Percentiles rank a stretch among this genome's conserved stretches.
Conservation (phyloP, 179 eudicot genomes). For the Actinidia arguta region DNA sequence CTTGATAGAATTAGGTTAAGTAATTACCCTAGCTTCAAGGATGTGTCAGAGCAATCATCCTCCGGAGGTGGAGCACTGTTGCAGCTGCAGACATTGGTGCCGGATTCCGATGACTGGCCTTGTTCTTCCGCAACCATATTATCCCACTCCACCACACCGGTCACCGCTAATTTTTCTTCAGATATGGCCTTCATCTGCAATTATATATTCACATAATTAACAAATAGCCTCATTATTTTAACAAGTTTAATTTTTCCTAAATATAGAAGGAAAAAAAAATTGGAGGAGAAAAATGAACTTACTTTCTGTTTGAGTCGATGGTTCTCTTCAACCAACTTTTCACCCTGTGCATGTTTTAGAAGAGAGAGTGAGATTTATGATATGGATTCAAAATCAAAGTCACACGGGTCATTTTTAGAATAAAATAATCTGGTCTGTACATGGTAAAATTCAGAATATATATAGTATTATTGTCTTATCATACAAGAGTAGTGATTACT, state of each 20-base stretch:
- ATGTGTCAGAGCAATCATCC: conserved; percentile 64
- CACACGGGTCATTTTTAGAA: no score
- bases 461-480: no score
- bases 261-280: neutral
- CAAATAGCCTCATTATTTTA: neutral
- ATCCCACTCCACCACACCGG: conserved; percentile 27
- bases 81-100: conserved; percentile 34
- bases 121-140: conserved; percentile 34
- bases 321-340: conserved; percentile 65
- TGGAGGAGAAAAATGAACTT: neutral
- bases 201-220: neutral
- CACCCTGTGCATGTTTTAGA: conserved; percentile 50
- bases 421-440: neutral
- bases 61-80: conserved; percentile 44
- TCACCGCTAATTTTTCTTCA: conserved; percentile 28
- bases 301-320: conserved; percentile 53
- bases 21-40: conserved; percentile 63
- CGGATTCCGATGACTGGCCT: conserved; percentile 61
- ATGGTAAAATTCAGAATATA: no score
- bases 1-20: no score
- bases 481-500: no score
- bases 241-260: no score
- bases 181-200: conserved; percentile 43
- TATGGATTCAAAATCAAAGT: neutral
- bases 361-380: neutral